phyloP scores from a whole-genome alignment of 2,329 filamentous ascomycete genomes.

The Trichocomaceae sp. region DNA sequence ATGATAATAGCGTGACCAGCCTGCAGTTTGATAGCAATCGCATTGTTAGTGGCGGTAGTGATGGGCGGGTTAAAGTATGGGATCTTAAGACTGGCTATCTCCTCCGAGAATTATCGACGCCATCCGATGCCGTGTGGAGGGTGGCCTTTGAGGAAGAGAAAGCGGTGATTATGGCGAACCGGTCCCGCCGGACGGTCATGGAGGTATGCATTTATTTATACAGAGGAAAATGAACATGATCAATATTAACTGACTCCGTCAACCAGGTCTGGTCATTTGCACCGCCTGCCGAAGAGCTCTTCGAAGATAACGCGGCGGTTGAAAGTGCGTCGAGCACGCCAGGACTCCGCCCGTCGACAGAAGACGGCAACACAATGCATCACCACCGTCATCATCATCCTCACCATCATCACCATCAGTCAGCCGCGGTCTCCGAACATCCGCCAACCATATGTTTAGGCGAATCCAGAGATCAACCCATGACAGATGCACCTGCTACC shows the following conservation, averaged over 20 bases:
- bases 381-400: background rate
- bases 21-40: slow-evolving; percentile 94
- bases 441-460: slow-evolving; percentile 22
- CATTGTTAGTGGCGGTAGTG: slow-evolving; percentile 91
- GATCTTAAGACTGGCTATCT: slow-evolving; percentile 85
- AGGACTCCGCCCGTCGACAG: slow-evolving; percentile 20
- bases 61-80: slow-evolving; percentile 98
- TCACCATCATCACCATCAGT: background rate
- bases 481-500: slow-evolving; percentile 27
- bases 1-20: slow-evolving; percentile 97
- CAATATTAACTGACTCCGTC: slow-evolving; percentile 17
- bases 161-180: slow-evolving; percentile 87
- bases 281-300: slow-evolving; percentile 51
- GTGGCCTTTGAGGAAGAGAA: slow-evolving; percentile 98
- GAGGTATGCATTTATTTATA: slow-evolving; percentile 55
- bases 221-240: background rate
- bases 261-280: slow-evolving; percentile 87
- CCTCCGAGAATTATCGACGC: slow-evolving; percentile 82
- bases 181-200: slow-evolving; percentile 85
- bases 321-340: slow-evolving; percentile 31
- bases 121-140: slow-evolving; percentile 92
- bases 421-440: slow-evolving; percentile 28
- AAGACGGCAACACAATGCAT: slow-evolving; percentile 4
- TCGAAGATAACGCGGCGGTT: slow-evolving; percentile 21
- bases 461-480: slow-evolving; percentile 28